Evolutionary conservation across 2,329 filamentous ascomycete species (phyloP).

Genomic region (Penicillium vulpinum): DNA sequence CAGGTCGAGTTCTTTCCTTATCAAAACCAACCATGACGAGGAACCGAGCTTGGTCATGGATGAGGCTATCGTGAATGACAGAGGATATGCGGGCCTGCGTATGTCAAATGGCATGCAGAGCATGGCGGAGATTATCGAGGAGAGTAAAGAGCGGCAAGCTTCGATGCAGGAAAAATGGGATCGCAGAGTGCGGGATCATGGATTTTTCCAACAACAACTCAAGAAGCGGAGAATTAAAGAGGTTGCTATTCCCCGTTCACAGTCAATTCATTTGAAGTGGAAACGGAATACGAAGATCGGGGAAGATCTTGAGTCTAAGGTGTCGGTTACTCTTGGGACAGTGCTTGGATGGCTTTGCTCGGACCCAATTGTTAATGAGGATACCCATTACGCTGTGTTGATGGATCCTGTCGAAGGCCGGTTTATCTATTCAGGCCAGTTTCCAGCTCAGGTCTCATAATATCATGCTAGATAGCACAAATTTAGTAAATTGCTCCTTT

Average conservation of each 20-base stretch:
- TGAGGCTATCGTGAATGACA: slow-evolving; percentile 22
- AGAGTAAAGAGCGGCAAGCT: slow-evolving; percentile 36
- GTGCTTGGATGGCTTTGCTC: slow-evolving; percentile 52
- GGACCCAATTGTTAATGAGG: slow-evolving; percentile 58
- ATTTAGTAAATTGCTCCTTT: not conserved
- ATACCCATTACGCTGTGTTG: slow-evolving; percentile 59
- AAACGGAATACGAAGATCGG: slow-evolving; percentile 8
- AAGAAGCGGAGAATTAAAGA: not conserved
- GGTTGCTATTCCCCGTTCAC: slow-evolving; percentile 14
- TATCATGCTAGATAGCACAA: not conserved
- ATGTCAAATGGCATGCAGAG: slow-evolving; percentile 16
- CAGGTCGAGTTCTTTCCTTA: slow-evolving; percentile 53
- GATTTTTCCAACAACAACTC: slow-evolving; percentile 2
- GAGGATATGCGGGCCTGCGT: slow-evolving; percentile 20
- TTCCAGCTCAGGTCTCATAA: not conserved
- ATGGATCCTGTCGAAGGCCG: slow-evolving; percentile 56
- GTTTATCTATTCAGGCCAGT: slow-evolving; percentile 49
- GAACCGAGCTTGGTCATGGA: slow-evolving; percentile 16
- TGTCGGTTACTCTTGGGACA: slow-evolving; percentile 32
- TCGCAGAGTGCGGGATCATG: slow-evolving; percentile 23
- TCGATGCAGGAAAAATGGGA: slow-evolving; percentile 45
- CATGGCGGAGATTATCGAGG: slow-evolving; percentile 32
- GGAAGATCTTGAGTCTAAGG: slow-evolving; percentile 15
- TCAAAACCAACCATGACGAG: slow-evolving; percentile 58
- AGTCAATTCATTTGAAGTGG: slow-evolving; percentile 9